Evolutionary conservation across 1,284 basidiomycete genomes (phyloP).

Genomic region (Melampsora americana): DNA sequence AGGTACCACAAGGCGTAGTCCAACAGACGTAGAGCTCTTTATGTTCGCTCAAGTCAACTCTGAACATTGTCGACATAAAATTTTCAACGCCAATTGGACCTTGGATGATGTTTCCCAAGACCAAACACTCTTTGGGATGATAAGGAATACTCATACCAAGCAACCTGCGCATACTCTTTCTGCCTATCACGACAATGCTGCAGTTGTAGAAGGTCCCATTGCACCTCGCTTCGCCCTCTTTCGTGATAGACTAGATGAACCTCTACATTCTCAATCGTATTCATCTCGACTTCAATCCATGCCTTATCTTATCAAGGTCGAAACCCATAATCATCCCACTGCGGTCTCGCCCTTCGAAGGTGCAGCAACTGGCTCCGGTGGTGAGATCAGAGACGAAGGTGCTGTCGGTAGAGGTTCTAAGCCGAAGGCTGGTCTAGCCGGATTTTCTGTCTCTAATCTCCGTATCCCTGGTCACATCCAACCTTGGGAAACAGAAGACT

Average conservation of each 20-base stretch:
- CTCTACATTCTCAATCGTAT: slow-evolving; percentile 14
- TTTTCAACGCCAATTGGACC: slow-evolving; percentile 97
- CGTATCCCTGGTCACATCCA: slow-evolving; percentile 80
- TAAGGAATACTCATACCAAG: slow-evolving; percentile 74
- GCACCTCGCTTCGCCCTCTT: slow-evolving; percentile 69
- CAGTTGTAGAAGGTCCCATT: slow-evolving; percentile 74
- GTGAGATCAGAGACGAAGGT: slow-evolving; percentile 97
- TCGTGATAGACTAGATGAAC: slow-evolving; percentile 3
- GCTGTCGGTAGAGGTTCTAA: slow-evolving; percentile 91
- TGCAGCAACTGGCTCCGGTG: slow-evolving; percentile 94
- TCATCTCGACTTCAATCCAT: slow-evolving; percentile 66
- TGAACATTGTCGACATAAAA: slow-evolving; percentile 99
- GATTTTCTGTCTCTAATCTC: slow-evolving; percentile 93
- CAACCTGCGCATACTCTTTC: slow-evolving; percentile 67
- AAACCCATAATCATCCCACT: slow-evolving; percentile 98
- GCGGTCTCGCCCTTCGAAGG: slow-evolving; percentile 97
- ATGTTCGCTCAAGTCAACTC: slow-evolving; percentile 99
- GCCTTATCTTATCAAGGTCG: slow-evolving; percentile 93
- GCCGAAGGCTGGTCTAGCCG: slow-evolving; percentile 90
- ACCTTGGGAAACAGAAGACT: slow-evolving; percentile 80
- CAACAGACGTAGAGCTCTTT: slow-evolving; percentile 96
- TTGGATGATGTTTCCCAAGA: slow-evolving; percentile 71
- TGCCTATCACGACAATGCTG: slow-evolving; percentile 97
- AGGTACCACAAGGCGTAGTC: slow-evolving; percentile 65
- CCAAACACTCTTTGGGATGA: slow-evolving; percentile 91